Evolutionary conservation across 1,139 yeast genomes (phyloP), one percentile per base, ranked within the genome.

Genomic region (Lodderomyces theae): DNA sequence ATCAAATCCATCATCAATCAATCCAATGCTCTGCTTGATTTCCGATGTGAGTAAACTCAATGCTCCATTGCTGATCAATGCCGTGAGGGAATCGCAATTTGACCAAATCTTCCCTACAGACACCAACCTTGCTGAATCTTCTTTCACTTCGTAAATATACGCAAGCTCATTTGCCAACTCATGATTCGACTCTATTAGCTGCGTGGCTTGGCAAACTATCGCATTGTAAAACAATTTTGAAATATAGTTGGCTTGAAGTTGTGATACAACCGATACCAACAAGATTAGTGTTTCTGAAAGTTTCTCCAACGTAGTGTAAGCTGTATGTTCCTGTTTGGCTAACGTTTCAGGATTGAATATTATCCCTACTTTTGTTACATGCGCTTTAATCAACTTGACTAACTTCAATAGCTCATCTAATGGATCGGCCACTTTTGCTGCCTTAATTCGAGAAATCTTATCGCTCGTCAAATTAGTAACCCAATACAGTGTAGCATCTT

Each of bases 331-430:
- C 4, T 36, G 63, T 43, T 53, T 60, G 47, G 46, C 69, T 34
- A 70, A 50, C 37, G 58, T 74, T 5, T 79, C 79, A 1, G 89
- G 86, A 51, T 81, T 79, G 60, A 81, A 83, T 1, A 87, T 76
- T 31, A 87, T 79, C 5, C 95, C 95, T 3, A 85, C 69, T 58
- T 86, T 86, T 3, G 95, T 86, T 2, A 84, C 71, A 57, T 86
- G 90, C 1, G 95, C 92, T 58, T 74, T 80, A n/a, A 83, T 67
- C 34, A 87, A 64, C 43, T 74, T 69, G 25, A 79, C 60, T 11
- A 84, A 58, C 54, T 86, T 87, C 9, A 56, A 58, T 21, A 86
- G 55, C 51, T 86, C 95, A 12, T 63, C 66, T 17, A 77, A 53
- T 10, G 88, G 83, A 11, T 65, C 53, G 5, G 51, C 53, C 3